A percentile compares a stretch with the other conserved stretches of the same genome.
Evolutionary conservation across 2,329 filamentous ascomycete species (phyloP).

Genomic region (Clonostachys byssicola): DNA sequence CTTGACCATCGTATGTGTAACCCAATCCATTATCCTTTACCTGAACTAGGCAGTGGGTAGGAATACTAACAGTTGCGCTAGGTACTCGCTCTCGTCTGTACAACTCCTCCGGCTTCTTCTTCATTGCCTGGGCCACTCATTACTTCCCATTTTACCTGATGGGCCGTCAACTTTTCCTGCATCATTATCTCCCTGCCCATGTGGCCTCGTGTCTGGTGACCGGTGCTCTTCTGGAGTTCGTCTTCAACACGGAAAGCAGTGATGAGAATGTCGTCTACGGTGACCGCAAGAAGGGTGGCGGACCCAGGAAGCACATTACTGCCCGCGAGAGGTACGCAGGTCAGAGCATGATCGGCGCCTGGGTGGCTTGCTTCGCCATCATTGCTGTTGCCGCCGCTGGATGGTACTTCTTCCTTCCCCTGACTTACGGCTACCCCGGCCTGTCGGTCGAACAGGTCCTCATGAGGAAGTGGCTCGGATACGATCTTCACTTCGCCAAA

Average conservation of each 20-base stretch:
- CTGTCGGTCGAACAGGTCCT: conserved; percentile 74
- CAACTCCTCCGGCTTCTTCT: conserved; percentile 98
- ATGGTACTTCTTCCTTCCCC: conserved; percentile 90
- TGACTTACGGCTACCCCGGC: conserved; percentile 94
- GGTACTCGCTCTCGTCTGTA: conserved; percentile 91
- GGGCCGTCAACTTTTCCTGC: conserved; percentile 95
- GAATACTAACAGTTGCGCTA: conserved; percentile 22
- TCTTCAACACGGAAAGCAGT: conserved; percentile 84
- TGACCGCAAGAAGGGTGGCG: conserved; percentile 35
- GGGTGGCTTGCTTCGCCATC: conserved; percentile 73
- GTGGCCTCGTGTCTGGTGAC: conserved; percentile 87
- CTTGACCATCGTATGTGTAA: conserved; percentile 79
- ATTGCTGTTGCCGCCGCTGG: conserved; percentile 64
- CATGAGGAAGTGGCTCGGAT: conserved; percentile 90
- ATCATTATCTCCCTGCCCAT: conserved; percentile 95
- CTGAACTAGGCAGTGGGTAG: not conserved
- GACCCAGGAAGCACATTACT: conserved; percentile 60
- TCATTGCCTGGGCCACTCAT: conserved; percentile 95
- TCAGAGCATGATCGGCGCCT: conserved; percentile 72
- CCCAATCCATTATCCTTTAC: not conserved
- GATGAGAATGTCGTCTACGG: conserved; percentile 45
- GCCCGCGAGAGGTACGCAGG: conserved; percentile 77
- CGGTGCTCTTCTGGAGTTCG: conserved; percentile 88
- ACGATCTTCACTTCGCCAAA: conserved; percentile 98
- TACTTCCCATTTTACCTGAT: conserved; percentile 98